Evolutionary conservation across 2,329 filamentous ascomycete genomes (phyloP).

Genomic region (Verticillium klebahnii): DNA sequence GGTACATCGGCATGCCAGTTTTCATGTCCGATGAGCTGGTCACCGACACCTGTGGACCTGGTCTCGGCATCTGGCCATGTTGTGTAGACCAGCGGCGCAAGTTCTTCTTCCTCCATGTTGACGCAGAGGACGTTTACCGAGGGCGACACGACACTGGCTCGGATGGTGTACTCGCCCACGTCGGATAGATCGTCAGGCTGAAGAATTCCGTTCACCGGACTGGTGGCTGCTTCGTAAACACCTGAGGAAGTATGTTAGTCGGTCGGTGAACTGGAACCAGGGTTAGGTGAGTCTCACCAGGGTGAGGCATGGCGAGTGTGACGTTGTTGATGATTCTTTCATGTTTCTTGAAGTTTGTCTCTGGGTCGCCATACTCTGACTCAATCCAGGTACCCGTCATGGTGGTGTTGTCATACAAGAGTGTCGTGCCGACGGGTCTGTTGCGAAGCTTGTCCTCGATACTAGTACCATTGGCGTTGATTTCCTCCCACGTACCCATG

Average conservation of each 20-base stretch:
- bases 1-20: slow-evolving; percentile 37
- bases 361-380: slow-evolving; percentile 45
- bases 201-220: slow-evolving; percentile 59
- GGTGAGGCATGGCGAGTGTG: slow-evolving; percentile 72
- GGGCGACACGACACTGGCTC: slow-evolving; percentile 66
- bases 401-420: slow-evolving; percentile 69
- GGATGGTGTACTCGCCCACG: slow-evolving; percentile 63
- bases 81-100: slow-evolving; percentile 61
- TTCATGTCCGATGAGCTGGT: slow-evolving; percentile 25
- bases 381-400: slow-evolving; percentile 67
- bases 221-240: slow-evolving; percentile 59
- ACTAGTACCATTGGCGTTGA: slow-evolving; percentile 37
- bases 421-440: slow-evolving; percentile 57
- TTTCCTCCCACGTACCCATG: slow-evolving; percentile 48
- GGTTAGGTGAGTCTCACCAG: slow-evolving; percentile 27
- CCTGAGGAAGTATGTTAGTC: slow-evolving; percentile 22
- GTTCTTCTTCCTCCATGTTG: slow-evolving; percentile 54
- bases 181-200: slow-evolving; percentile 63
- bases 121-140: slow-evolving; percentile 69
- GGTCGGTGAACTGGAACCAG: not conserved
- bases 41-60: slow-evolving; percentile 24
- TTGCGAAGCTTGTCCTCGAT: slow-evolving; percentile 31
- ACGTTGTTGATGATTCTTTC: slow-evolving; percentile 68
- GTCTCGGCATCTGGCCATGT: slow-evolving; percentile 41
- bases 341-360: slow-evolving; percentile 40